Conservation (phyloP, 768 basidiomycete species). For the Lactarius tabidus region DNA sequence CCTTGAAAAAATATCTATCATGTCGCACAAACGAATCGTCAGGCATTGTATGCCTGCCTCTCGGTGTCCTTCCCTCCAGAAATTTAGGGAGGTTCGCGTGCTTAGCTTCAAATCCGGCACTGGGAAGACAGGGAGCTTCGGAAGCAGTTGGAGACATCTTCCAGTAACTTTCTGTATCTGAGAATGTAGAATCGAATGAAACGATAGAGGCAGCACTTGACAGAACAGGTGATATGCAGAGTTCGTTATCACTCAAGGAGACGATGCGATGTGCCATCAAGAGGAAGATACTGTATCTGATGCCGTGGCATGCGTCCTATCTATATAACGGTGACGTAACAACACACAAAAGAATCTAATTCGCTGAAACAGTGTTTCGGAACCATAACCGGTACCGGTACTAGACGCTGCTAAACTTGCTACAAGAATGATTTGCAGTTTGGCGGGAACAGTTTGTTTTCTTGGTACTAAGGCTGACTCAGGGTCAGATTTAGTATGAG, state of each 20-base stretch:
- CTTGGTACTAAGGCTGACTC: too few species aligned
- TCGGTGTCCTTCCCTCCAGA: not conserved
- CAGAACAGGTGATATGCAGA: not conserved
- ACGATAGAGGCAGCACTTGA: constrained; percentile 1
- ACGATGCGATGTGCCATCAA: not conserved
- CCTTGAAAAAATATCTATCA: constrained; percentile 17
- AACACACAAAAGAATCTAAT: too few species aligned
- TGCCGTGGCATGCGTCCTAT: too few species aligned
- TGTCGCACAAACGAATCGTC: constrained; percentile 11
- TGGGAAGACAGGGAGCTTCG: not conserved
- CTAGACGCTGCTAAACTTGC: too few species aligned
- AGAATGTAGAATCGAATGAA: constrained; percentile 9
- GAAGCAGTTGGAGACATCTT: not conserved
- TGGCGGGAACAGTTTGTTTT: too few species aligned
- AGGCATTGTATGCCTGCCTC: not conserved
- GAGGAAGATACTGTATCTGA: constrained; percentile 24
- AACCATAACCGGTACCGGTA: too few species aligned
- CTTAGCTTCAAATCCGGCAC: not conserved
- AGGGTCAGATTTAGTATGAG: too few species aligned
- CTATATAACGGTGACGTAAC: too few species aligned
- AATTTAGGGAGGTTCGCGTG: not conserved
- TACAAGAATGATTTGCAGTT: too few species aligned
- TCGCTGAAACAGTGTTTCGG: too few species aligned
- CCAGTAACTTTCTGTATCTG: not conserved
- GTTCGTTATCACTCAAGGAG: not conserved